A percentile compares a stretch with the other conserved stretches of the same genome.
Conservation (phyloP, 2,329 filamentous ascomycete species). For the Fusarium setosum region DNA sequence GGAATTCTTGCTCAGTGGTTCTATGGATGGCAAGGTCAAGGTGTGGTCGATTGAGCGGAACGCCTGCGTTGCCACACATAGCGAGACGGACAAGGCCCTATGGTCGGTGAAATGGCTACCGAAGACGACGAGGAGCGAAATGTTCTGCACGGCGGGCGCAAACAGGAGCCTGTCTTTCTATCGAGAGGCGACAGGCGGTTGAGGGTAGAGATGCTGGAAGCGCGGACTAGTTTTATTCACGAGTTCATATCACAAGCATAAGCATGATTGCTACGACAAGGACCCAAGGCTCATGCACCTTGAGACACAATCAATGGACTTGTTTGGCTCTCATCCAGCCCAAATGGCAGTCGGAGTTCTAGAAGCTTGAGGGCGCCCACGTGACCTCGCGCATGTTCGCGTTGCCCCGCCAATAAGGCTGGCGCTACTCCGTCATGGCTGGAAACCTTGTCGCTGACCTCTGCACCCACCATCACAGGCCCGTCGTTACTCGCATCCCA, state of each 20-base stretch:
- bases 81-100: constrained; percentile 85
- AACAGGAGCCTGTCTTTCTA: constrained; percentile 84
- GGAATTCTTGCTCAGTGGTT: constrained; percentile 88
- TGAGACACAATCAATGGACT: no score
- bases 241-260: neutral
- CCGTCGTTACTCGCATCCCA: neutral
- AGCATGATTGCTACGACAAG: neutral
- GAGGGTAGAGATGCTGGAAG: constrained; percentile 4
- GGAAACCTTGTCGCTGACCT: constrained; percentile 20
- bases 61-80: constrained; percentile 91
- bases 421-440: constrained; percentile 36
- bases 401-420: constrained; percentile 65
- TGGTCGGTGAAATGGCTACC: constrained; percentile 90
- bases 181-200: constrained; percentile 73
- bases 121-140: constrained; percentile 74
- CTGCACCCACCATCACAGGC: constrained; percentile 12
- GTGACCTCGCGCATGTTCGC: constrained; percentile 61
- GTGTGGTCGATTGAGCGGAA: constrained; percentile 92
- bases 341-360: neutral
- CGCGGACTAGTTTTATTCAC: neutral
- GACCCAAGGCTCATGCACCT: no score
- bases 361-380: constrained; percentile 48
- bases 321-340: neutral
- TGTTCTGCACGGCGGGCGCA: constrained; percentile 83
- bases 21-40: constrained; percentile 94